phyloP scores from a whole-genome alignment of 2,329 filamentous ascomycete genomes.

The Ambrosiella xylebori region DNA sequence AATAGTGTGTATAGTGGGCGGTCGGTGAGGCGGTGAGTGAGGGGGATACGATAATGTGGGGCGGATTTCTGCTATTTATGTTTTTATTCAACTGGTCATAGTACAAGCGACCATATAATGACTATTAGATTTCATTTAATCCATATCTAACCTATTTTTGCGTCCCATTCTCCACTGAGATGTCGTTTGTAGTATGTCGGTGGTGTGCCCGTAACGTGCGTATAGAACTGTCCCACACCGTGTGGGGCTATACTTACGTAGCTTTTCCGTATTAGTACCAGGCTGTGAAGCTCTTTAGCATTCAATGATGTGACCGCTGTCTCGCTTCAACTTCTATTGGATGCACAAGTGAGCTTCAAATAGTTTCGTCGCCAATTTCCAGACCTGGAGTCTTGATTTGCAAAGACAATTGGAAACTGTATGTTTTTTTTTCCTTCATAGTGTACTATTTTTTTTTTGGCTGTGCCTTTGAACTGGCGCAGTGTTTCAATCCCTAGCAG shows the following conservation, averaged over 20 bases:
- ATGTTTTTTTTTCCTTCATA: too few relatives aligned
- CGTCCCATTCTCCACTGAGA: neutral
- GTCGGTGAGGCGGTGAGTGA: slow-evolving; percentile 21
- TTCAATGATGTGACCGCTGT: neutral
- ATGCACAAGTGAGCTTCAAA: too few relatives aligned
- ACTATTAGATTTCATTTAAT: neutral
- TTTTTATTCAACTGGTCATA: neutral
- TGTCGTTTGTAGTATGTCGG: neutral
- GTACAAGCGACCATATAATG: neutral
- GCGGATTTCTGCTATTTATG: neutral
- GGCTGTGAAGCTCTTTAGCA: neutral
- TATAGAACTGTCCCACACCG: neutral
- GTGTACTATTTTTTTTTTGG: too few relatives aligned
- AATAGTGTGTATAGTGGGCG: slow-evolving; percentile 28
- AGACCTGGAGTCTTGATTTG: too few relatives aligned
- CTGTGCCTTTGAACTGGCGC: neutral
- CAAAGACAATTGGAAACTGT: too few relatives aligned
- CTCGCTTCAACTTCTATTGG: neutral
- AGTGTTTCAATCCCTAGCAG: neutral
- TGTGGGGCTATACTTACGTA: neutral
- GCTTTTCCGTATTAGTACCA: neutral
- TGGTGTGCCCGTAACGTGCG: slow-evolving; percentile 21
- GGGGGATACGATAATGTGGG: neutral
- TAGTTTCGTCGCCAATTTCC: too few relatives aligned
- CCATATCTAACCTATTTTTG: neutral